phyloP scores from a whole-genome alignment of 1,284 basidiomycete species.

The Psilocybe mexicana region DNA sequence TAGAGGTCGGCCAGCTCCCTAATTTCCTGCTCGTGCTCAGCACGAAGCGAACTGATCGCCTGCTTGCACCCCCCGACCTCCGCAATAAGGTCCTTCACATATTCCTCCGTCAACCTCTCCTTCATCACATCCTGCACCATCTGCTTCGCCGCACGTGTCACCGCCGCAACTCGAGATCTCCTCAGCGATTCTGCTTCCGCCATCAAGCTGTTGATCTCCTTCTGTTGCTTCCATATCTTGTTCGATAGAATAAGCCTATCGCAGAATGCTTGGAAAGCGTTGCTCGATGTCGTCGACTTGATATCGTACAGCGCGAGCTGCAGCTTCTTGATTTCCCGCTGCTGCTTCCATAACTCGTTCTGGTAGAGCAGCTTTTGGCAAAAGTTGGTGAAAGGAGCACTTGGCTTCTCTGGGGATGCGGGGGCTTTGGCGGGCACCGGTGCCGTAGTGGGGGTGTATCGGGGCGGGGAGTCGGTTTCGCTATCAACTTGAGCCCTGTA shows the following conservation, averaged over 20 bases:
- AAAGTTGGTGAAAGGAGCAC: slow-evolving; percentile 37
- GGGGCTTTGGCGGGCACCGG: neutral
- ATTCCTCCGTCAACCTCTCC: slow-evolving; percentile 42
- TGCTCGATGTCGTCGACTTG: slow-evolving; percentile 19
- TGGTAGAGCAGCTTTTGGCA: slow-evolving; percentile 41
- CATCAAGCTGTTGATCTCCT: slow-evolving; percentile 31
- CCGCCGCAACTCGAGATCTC: slow-evolving; percentile 32
- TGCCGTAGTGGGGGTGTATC: slow-evolving; percentile 16
- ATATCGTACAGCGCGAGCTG: slow-evolving; percentile 24
- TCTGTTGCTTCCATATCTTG: slow-evolving; percentile 38
- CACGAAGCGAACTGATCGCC: slow-evolving; percentile 27
- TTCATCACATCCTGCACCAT: slow-evolving; percentile 44
- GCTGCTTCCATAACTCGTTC: slow-evolving; percentile 43
- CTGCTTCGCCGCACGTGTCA: slow-evolving; percentile 40
- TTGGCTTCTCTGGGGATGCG: slow-evolving; percentile 8
- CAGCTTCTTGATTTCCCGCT: slow-evolving; percentile 36
- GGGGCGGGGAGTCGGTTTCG: slow-evolving; percentile 6
- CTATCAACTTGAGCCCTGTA: slow-evolving; percentile 7
- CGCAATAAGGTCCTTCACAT: slow-evolving; percentile 38
- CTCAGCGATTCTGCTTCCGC: slow-evolving; percentile 35
- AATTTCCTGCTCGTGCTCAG: slow-evolving; percentile 37
- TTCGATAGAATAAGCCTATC: slow-evolving; percentile 39
- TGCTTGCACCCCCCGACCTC: slow-evolving; percentile 37
- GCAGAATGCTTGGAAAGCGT: slow-evolving; percentile 38
- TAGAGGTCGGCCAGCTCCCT: slow-evolving; percentile 39